Conservation (phyloP, 257 asterid species). For the Solanum microdontum region DNA sequence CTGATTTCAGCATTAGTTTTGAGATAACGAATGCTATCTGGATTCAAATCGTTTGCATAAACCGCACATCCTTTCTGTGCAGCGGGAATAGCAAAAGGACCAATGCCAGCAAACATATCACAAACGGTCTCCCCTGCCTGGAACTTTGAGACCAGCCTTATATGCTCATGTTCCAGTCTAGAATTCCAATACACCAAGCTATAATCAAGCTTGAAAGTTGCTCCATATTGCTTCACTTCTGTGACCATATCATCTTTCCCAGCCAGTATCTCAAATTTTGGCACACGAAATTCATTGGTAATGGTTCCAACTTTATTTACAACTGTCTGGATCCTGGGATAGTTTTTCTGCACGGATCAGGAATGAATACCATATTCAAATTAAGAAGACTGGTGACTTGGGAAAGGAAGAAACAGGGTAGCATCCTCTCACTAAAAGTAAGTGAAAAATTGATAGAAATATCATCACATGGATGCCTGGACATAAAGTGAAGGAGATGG, state of each 20-base stretch:
- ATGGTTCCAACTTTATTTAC: slow-evolving; percentile 88
- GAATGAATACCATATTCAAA: not conserved
- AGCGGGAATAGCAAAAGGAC: slow-evolving; percentile 95
- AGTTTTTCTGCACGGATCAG: slow-evolving; percentile 52
- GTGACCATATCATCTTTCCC: slow-evolving; percentile 84
- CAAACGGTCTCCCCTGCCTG: slow-evolving; percentile 60
- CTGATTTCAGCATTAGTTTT: slow-evolving; percentile 70
- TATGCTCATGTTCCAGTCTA: slow-evolving; percentile 90
- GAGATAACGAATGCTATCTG: slow-evolving; percentile 69
- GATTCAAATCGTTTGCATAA: slow-evolving; percentile 87
- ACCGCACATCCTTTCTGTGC: slow-evolving; percentile 91
- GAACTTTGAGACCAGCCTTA: slow-evolving; percentile 65
- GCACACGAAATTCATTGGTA: slow-evolving; percentile 86
- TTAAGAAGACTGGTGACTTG: not conserved
- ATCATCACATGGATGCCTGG: not conserved
- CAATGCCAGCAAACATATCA: slow-evolving; percentile 95
- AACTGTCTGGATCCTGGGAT: slow-evolving; percentile 80
- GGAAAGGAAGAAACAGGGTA: not conserved
- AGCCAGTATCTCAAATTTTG: slow-evolving; percentile 80
- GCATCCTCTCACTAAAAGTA: not conserved
- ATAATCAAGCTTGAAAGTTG: slow-evolving; percentile 90
- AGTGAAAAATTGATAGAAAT: not conserved
- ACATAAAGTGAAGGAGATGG: not conserved
- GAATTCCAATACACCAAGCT: slow-evolving; percentile 96
- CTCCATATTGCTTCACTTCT: slow-evolving; percentile 80